Evolutionary conservation across 768 basidiomycete genomes (phyloP).

Genomic region (Lactifluus volemus): DNA sequence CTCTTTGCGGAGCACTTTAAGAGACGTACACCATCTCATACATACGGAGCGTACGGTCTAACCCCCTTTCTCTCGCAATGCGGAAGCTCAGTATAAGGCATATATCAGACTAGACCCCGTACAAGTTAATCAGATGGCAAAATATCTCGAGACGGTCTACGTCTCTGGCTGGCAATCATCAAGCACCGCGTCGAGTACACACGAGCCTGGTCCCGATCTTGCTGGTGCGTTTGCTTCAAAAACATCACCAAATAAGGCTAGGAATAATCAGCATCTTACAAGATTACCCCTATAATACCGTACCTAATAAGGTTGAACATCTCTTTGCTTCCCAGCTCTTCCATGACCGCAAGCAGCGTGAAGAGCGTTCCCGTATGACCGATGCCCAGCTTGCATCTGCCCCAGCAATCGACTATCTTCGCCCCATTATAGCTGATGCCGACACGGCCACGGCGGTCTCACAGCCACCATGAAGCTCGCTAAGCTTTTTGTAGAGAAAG

Average conservation of each 20-base stretch:
- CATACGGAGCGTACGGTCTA: constrained; percentile 85
- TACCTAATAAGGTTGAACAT: constrained; percentile 98
- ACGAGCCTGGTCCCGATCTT: constrained; percentile 98
- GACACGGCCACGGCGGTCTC: constrained; percentile 98
- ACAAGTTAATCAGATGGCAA: constrained; percentile 98
- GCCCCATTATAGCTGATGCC: constrained; percentile 92
- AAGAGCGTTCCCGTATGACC: constrained; percentile 61
- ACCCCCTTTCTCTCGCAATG: neutral
- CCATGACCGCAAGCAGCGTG: constrained; percentile 96
- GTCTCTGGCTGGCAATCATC: constrained; percentile 96
- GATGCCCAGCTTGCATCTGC: constrained; percentile 63
- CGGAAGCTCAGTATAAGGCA: neutral
- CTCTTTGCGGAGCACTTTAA: constrained; percentile 70
- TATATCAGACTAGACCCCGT: constrained; percentile 84
- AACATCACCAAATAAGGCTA: neutral
- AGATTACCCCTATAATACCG: constrained; percentile 99
- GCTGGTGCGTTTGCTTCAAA: constrained; percentile 49
- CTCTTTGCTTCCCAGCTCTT: constrained; percentile 97
- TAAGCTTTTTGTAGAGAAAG: constrained; percentile 98
- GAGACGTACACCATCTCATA: constrained; percentile 78
- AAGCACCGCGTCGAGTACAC: constrained; percentile 85
- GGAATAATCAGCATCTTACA: neutral
- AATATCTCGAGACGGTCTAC: constrained; percentile 96
- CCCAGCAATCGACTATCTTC: constrained; percentile 78
- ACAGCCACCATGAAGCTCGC: constrained; percentile 99